A percentile compares a stretch with the other conserved stretches of the same genome.
Evolutionary conservation across 164 flowering plant species (phyloP).

Genomic region (Vitis vinifera): DNA sequence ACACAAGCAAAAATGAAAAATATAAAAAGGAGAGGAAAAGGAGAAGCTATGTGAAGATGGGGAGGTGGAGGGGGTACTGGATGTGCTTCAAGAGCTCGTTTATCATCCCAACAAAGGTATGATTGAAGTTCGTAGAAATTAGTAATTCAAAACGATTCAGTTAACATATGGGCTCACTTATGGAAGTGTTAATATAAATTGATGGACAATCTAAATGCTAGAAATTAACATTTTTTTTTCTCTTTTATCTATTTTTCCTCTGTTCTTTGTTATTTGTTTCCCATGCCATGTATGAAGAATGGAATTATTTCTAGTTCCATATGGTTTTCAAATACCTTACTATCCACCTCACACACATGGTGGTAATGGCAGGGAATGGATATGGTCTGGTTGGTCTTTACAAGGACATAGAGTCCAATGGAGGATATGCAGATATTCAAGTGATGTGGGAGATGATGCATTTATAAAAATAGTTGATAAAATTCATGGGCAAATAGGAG

Average conservation of each 20-base stretch:
- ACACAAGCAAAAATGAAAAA: conserved; percentile 2
- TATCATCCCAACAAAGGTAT: conserved; percentile 36
- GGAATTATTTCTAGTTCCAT: not conserved
- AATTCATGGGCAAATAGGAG: no score
- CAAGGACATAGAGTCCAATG: conserved; percentile 50
- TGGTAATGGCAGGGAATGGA: conserved; percentile 18
- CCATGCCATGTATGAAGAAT: not conserved
- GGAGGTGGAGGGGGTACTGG: conserved; percentile 27
- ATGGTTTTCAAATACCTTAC: no score
- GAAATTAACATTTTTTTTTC: not conserved
- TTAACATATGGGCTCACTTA: no score
- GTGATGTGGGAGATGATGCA: conserved; percentile 56
- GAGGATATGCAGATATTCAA: conserved; percentile 46
- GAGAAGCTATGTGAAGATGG: conserved; percentile 20
- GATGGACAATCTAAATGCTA: not conserved
- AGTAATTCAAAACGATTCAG: no score
- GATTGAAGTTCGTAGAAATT: not conserved
- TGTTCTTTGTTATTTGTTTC: not conserved
- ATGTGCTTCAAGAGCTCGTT: conserved; percentile 33
- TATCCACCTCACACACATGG: not conserved
- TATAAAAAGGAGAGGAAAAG: conserved; percentile 8
- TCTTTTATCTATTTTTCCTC: not conserved
- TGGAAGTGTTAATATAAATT: not conserved
- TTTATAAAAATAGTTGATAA: no score
- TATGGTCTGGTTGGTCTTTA: conserved; percentile 35